phyloP scores from a whole-genome alignment of 148 eudicot genomes.

The Camellia lanceoleosa region DNA sequence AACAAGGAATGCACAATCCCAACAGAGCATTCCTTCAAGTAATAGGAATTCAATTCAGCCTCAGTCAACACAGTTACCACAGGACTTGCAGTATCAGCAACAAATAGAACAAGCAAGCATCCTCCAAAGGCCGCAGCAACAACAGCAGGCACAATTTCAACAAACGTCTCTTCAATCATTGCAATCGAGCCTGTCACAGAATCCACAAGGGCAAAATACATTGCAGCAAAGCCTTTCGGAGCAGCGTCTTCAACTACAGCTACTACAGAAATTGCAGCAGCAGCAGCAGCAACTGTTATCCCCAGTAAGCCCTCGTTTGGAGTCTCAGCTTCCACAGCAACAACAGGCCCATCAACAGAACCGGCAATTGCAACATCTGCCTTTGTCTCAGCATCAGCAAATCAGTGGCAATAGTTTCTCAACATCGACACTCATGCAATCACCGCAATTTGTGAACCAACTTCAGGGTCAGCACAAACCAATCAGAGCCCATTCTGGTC shows the following conservation, averaged over 20 bases:
- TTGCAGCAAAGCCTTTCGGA: constrained; percentile 54
- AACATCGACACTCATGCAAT: constrained; percentile 49
- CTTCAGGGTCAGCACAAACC: constrained; percentile 59
- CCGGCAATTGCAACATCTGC: constrained; percentile 48
- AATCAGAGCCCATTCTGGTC: constrained; percentile 47
- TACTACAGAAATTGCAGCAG: constrained; percentile 60
- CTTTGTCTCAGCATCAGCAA: constrained; percentile 50
- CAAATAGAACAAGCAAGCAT: constrained; percentile 50
- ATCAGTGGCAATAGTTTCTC: constrained; percentile 38
- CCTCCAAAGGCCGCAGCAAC: constrained; percentile 56
- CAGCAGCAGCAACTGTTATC: constrained; percentile 43
- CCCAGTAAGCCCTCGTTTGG: constrained; percentile 34
- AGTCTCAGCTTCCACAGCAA: constrained; percentile 53
- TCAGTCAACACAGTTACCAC: constrained; percentile 47
- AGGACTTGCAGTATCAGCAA: constrained; percentile 79
- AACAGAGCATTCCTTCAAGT: constrained; percentile 34
- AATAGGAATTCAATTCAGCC: constrained; percentile 38
- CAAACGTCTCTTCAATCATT: constrained; percentile 45
- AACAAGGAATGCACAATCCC: constrained; percentile 40
- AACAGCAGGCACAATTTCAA: constrained; percentile 47
- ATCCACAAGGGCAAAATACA: constrained; percentile 42
- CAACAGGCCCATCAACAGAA: constrained; percentile 50
- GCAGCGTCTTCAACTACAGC: constrained; percentile 70
- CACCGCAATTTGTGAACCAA: constrained; percentile 50
- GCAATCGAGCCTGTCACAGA: constrained; percentile 53